phyloP scores from a whole-genome alignment of 1,284 basidiomycete genomes.

The Golubevia pallescens region DNA sequence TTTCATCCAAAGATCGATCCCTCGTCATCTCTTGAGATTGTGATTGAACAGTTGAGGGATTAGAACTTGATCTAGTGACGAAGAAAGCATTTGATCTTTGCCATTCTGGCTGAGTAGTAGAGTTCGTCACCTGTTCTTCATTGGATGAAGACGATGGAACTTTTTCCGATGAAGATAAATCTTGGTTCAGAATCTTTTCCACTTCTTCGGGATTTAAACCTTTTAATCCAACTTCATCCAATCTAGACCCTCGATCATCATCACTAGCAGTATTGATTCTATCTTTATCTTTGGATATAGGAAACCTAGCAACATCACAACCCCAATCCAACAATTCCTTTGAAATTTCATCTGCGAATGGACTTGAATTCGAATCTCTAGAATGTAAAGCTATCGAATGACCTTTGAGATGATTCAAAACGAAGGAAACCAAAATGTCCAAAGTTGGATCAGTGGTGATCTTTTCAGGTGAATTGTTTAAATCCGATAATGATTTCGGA shows the following conservation, averaged over 20 bases:
- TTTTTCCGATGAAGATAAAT: background rate
- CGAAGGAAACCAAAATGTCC: too few species aligned
- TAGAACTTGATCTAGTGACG: background rate
- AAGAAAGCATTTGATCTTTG: background rate
- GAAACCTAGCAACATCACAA: background rate
- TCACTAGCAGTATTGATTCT: background rate
- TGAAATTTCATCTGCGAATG: background rate
- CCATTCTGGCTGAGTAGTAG: background rate
- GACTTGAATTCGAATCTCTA: background rate
- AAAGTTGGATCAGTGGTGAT: too few species aligned
- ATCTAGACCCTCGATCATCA: background rate
- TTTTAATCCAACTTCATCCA: background rate
- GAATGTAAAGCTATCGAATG: background rate
- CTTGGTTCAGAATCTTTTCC: background rate
- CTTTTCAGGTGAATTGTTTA: too few species aligned
- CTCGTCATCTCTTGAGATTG: constrained; percentile 14
- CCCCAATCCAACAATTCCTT: background rate
- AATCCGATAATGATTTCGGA: too few species aligned
- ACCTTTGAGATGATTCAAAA: too few species aligned
- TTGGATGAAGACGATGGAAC: background rate
- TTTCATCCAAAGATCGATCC: constrained; percentile 10
- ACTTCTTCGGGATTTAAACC: background rate
- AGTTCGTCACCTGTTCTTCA: background rate
- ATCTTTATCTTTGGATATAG: background rate
- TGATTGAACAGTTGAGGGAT: constrained; percentile 3